Evolutionary conservation across 352 stramenopile species (phyloP).

Genomic region (Pythium volutum): DNA sequence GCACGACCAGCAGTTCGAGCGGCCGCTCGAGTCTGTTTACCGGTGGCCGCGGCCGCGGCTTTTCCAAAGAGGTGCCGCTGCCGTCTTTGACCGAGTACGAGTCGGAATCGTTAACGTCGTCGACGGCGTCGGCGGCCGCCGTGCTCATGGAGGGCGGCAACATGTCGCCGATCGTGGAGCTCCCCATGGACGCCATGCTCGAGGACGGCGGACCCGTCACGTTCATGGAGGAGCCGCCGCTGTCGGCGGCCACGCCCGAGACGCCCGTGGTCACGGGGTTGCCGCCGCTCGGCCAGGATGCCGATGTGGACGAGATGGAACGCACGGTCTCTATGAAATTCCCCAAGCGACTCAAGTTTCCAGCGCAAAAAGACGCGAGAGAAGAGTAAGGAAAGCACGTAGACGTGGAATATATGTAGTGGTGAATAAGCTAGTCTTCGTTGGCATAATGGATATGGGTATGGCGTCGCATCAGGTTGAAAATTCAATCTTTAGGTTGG

Average conservation of each 20-base stretch:
- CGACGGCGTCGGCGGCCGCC: constrained; percentile 34
- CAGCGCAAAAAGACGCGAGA: too few species aligned
- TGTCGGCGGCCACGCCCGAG: too few species aligned
- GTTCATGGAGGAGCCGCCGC: constrained; percentile 30
- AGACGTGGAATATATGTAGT: not conserved
- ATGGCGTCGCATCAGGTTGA: constrained; percentile 65
- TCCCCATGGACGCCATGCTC: constrained; percentile 46
- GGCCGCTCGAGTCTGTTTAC: constrained; percentile 26
- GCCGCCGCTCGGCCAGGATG: not conserved
- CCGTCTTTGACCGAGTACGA: constrained; percentile 71
- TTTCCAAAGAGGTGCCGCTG: constrained; percentile 33
- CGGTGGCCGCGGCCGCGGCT: constrained; percentile 31
- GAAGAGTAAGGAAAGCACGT: not conserved
- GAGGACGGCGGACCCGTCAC: constrained; percentile 32
- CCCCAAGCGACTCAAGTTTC: constrained; percentile 17
- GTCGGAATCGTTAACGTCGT: constrained; percentile 17
- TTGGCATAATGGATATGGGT: not conserved
- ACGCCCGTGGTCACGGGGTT: constrained; percentile 5
- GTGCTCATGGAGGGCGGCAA: constrained; percentile 27
- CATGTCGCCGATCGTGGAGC: constrained; percentile 51
- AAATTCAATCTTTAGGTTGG: constrained; percentile 70
- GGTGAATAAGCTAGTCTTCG: not conserved
- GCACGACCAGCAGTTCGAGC: constrained; percentile 27
- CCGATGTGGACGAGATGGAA: constrained; percentile 15
- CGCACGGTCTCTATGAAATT: constrained; percentile 18